A percentile compares a stretch with the other conserved stretches of the same genome.
Conservation (phyloP, 805 yeast genomes). For the Lipomyces kockii region DNA sequence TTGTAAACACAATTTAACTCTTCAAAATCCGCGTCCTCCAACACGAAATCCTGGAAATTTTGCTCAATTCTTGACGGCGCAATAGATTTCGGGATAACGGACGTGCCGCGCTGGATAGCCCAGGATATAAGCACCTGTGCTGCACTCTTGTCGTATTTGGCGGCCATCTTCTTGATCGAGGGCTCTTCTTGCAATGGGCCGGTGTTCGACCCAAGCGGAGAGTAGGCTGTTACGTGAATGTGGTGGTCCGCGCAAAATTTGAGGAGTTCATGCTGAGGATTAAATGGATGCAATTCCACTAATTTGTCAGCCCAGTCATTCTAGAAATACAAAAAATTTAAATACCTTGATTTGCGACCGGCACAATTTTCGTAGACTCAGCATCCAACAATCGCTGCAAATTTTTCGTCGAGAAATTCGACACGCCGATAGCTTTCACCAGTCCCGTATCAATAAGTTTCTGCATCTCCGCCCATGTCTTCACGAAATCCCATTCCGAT, state of each 20-base stretch:
- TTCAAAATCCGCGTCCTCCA: slow-evolving; percentile 51
- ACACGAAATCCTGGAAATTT: slow-evolving; percentile 49
- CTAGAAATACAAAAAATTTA: background rate
- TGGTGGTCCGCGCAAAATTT: slow-evolving; percentile 57
- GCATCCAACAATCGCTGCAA: slow-evolving; percentile 20
- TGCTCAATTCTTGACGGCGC: slow-evolving; percentile 63
- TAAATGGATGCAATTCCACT: slow-evolving; percentile 73
- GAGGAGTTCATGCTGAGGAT: slow-evolving; percentile 65
- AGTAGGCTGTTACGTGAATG: slow-evolving; percentile 70
- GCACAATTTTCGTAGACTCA: slow-evolving; percentile 55
- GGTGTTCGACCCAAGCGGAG: slow-evolving; percentile 68
- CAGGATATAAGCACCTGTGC: slow-evolving; percentile 64
- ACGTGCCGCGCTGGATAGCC: slow-evolving; percentile 61
- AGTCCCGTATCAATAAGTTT: slow-evolving; percentile 55
- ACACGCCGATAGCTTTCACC: slow-evolving; percentile 73
- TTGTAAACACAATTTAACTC: slow-evolving; percentile 38
- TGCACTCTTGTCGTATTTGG: slow-evolving; percentile 55
- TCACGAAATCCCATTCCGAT: slow-evolving; percentile 48
- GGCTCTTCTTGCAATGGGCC: slow-evolving; percentile 50
- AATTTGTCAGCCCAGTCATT: background rate
- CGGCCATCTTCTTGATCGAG: slow-evolving; percentile 56
- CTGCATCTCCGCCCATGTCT: slow-evolving; percentile 70
- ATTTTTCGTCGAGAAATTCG: slow-evolving; percentile 59
- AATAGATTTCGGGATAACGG: slow-evolving; percentile 69
- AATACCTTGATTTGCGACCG: slow-evolving; percentile 65